Evolutionary conservation across 371 early-diverging fungal genomes (phyloP).

Genomic region (Actinomortierella ambigua): DNA sequence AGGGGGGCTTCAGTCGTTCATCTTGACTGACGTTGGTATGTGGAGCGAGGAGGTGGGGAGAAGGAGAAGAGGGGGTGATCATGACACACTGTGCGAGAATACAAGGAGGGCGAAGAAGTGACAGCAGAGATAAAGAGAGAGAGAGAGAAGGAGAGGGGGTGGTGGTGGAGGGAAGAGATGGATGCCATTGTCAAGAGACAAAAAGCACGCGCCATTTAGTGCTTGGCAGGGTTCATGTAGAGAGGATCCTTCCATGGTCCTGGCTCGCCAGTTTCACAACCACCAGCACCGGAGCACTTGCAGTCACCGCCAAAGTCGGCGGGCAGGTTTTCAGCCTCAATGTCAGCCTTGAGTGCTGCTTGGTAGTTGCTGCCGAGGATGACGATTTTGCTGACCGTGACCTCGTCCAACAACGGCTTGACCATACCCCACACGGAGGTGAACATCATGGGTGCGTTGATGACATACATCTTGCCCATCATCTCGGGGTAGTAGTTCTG

Average conservation of each 20-base stretch:
- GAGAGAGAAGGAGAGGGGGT: no score
- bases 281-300: conserved; percentile 51
- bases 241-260: conserved; percentile 56
- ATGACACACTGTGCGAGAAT: no score
- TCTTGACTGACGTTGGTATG: no score
- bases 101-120: no score
- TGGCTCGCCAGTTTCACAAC: conserved; percentile 53
- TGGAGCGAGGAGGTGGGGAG: no score
- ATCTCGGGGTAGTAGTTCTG: conserved; percentile 84
- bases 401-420: conserved; percentile 71
- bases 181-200: no score
- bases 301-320: conserved; percentile 63
- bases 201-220: no score
- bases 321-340: conserved; percentile 65
- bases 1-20: no score
- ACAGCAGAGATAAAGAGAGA: no score
- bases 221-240: conserved; percentile 15
- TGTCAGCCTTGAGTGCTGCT: conserved; percentile 55
- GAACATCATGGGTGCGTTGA: conserved; percentile 78
- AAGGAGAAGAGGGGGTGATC: no score
- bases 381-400: conserved; percentile 74
- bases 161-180: no score
- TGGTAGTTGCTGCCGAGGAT: conserved; percentile 60
- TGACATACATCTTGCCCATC: conserved; percentile 75
- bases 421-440: conserved; percentile 71